Evolutionary conservation across 2,329 filamentous ascomycete genomes (phyloP).

Genomic region (Aspergillus sp.): DNA sequence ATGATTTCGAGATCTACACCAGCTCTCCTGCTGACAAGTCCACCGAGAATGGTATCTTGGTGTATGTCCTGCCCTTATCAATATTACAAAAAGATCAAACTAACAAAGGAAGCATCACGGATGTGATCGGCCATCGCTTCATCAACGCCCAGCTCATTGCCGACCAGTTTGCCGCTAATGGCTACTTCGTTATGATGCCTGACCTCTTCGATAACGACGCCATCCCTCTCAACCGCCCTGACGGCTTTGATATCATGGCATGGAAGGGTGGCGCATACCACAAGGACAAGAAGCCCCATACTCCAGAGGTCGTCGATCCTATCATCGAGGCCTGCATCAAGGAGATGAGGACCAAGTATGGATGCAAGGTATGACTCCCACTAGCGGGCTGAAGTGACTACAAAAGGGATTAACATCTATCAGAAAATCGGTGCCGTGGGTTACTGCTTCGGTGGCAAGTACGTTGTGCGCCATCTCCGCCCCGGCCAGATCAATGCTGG

Average conservation of each 20-base stretch:
- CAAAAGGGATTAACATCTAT: conserved; percentile 4
- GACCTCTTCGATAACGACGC: conserved; percentile 69
- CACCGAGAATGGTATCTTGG: background rate
- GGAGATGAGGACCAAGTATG: conserved; percentile 31
- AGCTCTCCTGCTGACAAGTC: conserved; percentile 6
- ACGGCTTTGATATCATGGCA: conserved; percentile 51
- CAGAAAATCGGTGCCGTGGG: conserved; percentile 48
- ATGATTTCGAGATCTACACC: conserved; percentile 8
- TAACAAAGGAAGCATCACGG: background rate
- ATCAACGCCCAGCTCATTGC: conserved; percentile 63
- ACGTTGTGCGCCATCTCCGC: conserved; percentile 39
- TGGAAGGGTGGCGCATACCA: conserved; percentile 48
- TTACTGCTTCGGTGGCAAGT: conserved; percentile 57
- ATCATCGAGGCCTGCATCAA: conserved; percentile 49
- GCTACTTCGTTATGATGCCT: conserved; percentile 66
- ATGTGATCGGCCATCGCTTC: conserved; percentile 32
- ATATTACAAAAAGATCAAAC: no score
- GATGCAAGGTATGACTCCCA: background rate
- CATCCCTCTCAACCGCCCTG: conserved; percentile 55
- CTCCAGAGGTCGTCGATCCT: conserved; percentile 49
- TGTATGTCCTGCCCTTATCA: background rate
- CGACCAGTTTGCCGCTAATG: conserved; percentile 70
- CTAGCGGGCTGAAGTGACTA: no score
- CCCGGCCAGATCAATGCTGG: conserved; percentile 20
- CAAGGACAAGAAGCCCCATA: conserved; percentile 36